Percentiles rank a stretch among this genome's conserved stretches.
Evolutionary conservation across 164 flowering plant species (phyloP).

Genomic region (Brasenia schreberi): DNA sequence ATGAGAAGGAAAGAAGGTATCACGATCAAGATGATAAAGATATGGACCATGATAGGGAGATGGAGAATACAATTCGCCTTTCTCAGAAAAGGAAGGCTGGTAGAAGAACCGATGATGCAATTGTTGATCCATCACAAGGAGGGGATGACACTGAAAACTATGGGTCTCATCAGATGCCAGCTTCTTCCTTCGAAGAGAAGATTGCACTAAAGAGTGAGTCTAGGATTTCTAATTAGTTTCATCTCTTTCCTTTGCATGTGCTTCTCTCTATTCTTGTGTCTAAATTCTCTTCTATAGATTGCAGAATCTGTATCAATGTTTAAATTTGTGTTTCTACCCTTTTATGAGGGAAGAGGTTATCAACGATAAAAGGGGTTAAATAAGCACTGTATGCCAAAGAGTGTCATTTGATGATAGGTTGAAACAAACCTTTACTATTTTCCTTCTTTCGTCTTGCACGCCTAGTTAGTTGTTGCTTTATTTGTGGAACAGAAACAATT

Average conservation of each 20-base stretch:
- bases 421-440: too few species aligned
- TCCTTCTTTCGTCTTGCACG: too few species aligned
- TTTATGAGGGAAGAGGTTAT: too few species aligned
- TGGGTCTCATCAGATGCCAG: constrained; percentile 16
- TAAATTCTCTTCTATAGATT: neutral
- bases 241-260: neutral
- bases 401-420: too few species aligned
- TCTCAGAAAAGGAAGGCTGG: constrained; percentile 33
- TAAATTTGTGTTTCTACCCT: neutral
- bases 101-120: constrained; percentile 35
- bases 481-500: too few species aligned
- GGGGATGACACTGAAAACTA: constrained; percentile 38
- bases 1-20: constrained; percentile 43
- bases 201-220: constrained; percentile 42
- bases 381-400: too few species aligned
- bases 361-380: too few species aligned
- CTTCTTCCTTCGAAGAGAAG: constrained; percentile 42
- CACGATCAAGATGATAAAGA: constrained; percentile 45
- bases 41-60: constrained; percentile 37
- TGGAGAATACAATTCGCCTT: constrained; percentile 27
- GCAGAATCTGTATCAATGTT: neutral
- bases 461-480: too few species aligned
- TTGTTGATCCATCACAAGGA: constrained; percentile 35
- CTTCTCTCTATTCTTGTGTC: too few species aligned
- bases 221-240: neutral